Percentiles rank a stretch among this genome's conserved stretches.
These are phyloP conservation scores for Cyphellophora europaea DNA, from an alignment of 2,329 filamentous ascomycete species.

Conservation along the genomic window DNA sequence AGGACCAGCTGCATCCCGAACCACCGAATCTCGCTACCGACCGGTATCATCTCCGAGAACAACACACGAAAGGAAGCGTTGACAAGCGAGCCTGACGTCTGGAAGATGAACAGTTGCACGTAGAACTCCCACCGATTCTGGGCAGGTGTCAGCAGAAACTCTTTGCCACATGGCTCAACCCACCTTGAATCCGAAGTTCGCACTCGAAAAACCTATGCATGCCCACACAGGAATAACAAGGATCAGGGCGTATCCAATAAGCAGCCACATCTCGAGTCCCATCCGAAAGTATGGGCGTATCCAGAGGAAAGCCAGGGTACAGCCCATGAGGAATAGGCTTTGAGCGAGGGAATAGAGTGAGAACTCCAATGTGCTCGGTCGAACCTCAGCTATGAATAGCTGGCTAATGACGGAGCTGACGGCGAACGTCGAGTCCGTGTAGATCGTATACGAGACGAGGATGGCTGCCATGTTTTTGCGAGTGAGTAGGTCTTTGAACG, in stretches of 20 bases:
- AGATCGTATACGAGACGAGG: constrained; percentile 4
- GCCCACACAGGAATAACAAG: constrained; percentile 3
- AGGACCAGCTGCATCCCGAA: constrained; percentile 3
- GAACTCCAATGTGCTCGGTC: constrained; percentile 1
- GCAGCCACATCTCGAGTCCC: constrained; percentile 46
- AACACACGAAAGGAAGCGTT: constrained; percentile 2
- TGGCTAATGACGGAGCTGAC: constrained; percentile 1
- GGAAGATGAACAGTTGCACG: constrained; percentile 1
- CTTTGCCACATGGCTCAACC: background rate
- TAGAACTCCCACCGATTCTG: constrained; percentile 7
- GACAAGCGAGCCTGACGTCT: background rate
- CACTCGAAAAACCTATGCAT: constrained; percentile 3
- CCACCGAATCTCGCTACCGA: constrained; percentile 1
- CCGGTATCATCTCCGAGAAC: constrained; percentile 2
- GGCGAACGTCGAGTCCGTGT: constrained; percentile 3
- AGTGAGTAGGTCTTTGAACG: constrained; percentile 1
- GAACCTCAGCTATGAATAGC: constrained; percentile 1
- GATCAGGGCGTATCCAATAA: constrained; percentile 70
- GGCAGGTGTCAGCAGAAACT: background rate
- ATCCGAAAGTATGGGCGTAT: constrained; percentile 29
- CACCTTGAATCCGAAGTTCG: constrained; percentile 4
- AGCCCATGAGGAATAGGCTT: background rate
- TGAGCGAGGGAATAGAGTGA: constrained; percentile 3
- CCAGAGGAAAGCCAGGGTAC: background rate
- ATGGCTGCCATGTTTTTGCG: background rate